phyloP scores from a whole-genome alignment of 2,329 filamentous ascomycete genomes.

The Phaeosphaeriaceae sp. region DNA sequence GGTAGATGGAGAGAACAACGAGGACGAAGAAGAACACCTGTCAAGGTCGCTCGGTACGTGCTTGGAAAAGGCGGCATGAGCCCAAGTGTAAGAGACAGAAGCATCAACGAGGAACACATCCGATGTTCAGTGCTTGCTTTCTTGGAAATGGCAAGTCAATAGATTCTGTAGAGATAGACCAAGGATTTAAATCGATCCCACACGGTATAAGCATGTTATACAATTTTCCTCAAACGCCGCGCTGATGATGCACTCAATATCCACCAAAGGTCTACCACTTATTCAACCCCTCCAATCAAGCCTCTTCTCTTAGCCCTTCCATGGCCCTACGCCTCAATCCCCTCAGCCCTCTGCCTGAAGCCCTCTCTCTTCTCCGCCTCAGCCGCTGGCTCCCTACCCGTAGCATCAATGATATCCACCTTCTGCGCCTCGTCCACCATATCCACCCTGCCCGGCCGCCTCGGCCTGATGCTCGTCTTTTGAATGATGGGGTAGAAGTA shows the following conservation, averaged over 20 bases:
- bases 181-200: too few species aligned
- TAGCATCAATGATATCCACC: conserved; percentile 61
- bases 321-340: conserved; percentile 17
- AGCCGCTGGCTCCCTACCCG: conserved; percentile 58
- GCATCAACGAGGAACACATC: too few species aligned
- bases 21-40: too few species aligned
- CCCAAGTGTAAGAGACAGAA: too few species aligned
- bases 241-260: conserved; percentile 7
- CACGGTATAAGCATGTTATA: neutral
- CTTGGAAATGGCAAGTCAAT: too few species aligned
- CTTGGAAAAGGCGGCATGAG: too few species aligned
- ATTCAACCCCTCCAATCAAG: neutral
- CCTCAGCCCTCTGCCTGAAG: conserved; percentile 55
- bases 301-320: neutral
- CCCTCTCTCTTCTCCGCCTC: conserved; percentile 57
- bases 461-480: conserved; percentile 60
- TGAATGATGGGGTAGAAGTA: conserved; percentile 69
- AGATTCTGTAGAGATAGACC: too few species aligned
- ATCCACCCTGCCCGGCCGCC: conserved; percentile 51
- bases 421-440: conserved; percentile 53
- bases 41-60: too few species aligned
- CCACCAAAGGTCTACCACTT: neutral
- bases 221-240: conserved; percentile 4
- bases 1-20: too few species aligned
- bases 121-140: too few species aligned